These are phyloP conservation scores for Avena insularis DNA, from an alignment of 176 grass and related monocot genomes.

Conservation along the genomic window DNA sequence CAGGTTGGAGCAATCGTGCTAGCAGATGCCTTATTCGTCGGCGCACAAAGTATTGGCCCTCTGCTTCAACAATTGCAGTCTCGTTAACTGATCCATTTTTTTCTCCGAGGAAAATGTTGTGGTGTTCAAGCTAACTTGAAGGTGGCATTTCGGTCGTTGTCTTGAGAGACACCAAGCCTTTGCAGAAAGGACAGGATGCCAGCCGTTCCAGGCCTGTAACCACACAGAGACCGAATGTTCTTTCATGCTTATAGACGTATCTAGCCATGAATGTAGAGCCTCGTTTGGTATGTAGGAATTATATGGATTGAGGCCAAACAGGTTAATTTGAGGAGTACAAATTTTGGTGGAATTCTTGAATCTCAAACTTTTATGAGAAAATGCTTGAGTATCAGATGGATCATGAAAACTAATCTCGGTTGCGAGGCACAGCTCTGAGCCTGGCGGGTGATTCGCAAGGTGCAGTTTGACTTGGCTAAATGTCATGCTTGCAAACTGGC, in stretches of 20 bases:
- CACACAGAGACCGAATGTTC: not conserved
- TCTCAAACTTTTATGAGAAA: not conserved
- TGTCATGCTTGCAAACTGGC: not conserved
- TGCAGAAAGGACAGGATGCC: not conserved
- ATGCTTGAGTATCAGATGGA: not conserved
- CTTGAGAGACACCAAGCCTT: not conserved
- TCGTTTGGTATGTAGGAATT: not conserved
- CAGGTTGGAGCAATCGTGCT: conserved; percentile 81
- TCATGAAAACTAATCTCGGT: not conserved
- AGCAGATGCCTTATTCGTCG: conserved; percentile 74
- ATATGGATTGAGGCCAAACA: not conserved
- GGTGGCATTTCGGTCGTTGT: not conserved
- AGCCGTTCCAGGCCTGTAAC: not conserved
- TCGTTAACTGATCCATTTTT: conserved; percentile 30
- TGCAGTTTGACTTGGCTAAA: not conserved
- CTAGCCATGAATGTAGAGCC: not conserved
- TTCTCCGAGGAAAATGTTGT: not conserved
- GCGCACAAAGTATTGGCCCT: conserved; percentile 83
- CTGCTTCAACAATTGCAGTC: conserved; percentile 70
- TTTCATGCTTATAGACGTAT: not conserved
- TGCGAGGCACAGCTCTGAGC: no score
- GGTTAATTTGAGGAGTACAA: not conserved
- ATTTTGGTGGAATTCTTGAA: not conserved
- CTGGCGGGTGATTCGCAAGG: no score
- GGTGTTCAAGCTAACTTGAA: not conserved